A percentile compares a stretch with the other conserved stretches of the same genome.
Evolutionary conservation across 208 protist species (phyloP).

Genomic region (Crithidia sp.): DNA sequence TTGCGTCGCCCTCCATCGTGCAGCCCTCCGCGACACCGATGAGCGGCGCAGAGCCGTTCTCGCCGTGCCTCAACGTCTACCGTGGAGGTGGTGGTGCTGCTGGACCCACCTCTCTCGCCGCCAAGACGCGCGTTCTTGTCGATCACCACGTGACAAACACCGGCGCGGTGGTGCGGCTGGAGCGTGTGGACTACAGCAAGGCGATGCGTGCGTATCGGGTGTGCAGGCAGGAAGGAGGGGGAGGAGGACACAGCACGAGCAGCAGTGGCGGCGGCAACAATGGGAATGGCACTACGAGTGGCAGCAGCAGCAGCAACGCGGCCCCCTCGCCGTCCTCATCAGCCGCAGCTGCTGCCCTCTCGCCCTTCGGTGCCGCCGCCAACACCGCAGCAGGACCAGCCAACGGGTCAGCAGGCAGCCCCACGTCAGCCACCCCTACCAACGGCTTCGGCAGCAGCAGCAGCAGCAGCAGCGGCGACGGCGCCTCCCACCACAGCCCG

Average conservation of each 20-base stretch:
- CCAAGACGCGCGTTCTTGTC: slow-evolving; percentile 39
- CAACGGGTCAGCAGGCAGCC: background rate
- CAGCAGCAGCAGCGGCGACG: background rate
- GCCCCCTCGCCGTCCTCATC: background rate
- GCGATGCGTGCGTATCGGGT: slow-evolving; percentile 79
- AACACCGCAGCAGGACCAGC: too few relatives aligned
- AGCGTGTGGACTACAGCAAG: slow-evolving; percentile 72
- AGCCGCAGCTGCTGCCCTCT: too few relatives aligned
- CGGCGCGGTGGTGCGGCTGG: slow-evolving; percentile 59
- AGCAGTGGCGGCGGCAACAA: background rate
- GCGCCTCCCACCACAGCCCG: background rate
- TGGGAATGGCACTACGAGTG: background rate
- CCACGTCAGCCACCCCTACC: background rate
- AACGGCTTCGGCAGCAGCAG: background rate
- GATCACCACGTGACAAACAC: slow-evolving; percentile 66
- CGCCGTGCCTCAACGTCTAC: slow-evolving; percentile 24
- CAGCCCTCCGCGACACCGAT: slow-evolving; percentile 1
- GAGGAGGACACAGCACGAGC: background rate
- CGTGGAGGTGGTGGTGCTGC: background rate
- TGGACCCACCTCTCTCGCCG: slow-evolving; percentile 10
- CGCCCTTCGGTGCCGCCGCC: too few relatives aligned
- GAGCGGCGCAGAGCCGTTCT: slow-evolving; percentile 14
- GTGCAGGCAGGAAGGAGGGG: slow-evolving; percentile 37
- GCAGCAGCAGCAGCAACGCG: background rate
- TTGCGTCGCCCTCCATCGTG: slow-evolving; percentile 6